Evolutionary conservation across 352 stramenopile genomes (phyloP).

Genomic region (Phytophthora colocasiae): DNA sequence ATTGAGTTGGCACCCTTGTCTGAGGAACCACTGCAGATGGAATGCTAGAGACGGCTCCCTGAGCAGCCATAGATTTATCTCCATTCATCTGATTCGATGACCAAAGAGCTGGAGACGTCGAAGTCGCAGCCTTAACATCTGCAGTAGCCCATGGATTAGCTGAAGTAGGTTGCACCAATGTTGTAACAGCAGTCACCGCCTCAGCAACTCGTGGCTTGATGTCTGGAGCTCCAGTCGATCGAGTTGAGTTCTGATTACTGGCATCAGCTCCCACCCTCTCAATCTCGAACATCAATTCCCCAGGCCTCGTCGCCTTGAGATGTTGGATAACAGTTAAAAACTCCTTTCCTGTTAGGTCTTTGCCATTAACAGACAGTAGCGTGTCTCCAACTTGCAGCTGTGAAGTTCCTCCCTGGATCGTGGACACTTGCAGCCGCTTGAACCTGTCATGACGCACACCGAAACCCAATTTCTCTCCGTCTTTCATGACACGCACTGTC

Average conservation of each 20-base stretch:
- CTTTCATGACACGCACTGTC: slow-evolving; percentile 55
- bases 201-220: background rate
- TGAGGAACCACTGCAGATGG: background rate
- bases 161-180: background rate
- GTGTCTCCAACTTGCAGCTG: slow-evolving; percentile 65
- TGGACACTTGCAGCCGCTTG: slow-evolving; percentile 66
- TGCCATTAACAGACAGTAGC: slow-evolving; percentile 73
- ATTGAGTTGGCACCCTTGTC: slow-evolving; percentile 10
- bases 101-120: slow-evolving; percentile 2
- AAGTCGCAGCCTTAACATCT: background rate
- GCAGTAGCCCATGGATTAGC: slow-evolving; percentile 9
- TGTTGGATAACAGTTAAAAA: slow-evolving; percentile 67
- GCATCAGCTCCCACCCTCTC: slow-evolving; percentile 34
- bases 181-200: background rate
- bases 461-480: slow-evolving; percentile 69
- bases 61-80: background rate
- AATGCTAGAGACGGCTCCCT: no score
- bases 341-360: slow-evolving; percentile 51
- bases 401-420: slow-evolving; percentile 49
- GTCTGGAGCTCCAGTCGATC: background rate
- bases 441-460: slow-evolving; percentile 69
- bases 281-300: slow-evolving; percentile 66
- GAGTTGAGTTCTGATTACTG: background rate
- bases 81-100: slow-evolving; percentile 8
- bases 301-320: slow-evolving; percentile 59